Evolutionary conservation across 2,329 filamentous ascomycete species (phyloP).

Genomic region (Botrytis fragariae): DNA sequence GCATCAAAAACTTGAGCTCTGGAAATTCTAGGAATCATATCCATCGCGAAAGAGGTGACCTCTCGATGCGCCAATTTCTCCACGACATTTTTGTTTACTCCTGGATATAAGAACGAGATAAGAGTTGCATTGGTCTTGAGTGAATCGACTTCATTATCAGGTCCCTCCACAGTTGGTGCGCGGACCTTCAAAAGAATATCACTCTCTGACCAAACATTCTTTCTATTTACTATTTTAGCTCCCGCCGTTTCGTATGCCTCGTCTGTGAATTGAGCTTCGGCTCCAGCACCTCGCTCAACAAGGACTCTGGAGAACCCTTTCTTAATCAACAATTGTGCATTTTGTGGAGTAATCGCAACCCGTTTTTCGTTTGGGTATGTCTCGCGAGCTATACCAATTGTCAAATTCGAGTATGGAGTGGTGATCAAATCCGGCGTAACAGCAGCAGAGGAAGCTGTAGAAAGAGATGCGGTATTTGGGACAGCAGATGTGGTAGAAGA

Average conservation of each 20-base stretch:
- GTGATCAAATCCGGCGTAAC: slow-evolving; percentile 17
- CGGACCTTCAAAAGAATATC: slow-evolving; percentile 85
- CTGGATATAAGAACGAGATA: slow-evolving; percentile 80
- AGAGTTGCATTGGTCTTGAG: slow-evolving; percentile 70
- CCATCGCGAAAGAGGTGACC: slow-evolving; percentile 83
- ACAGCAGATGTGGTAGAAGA: not conserved
- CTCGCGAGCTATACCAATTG: slow-evolving; percentile 76
- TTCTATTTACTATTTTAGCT: slow-evolving; percentile 69
- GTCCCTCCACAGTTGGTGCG: slow-evolving; percentile 59
- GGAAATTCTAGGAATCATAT: slow-evolving; percentile 87
- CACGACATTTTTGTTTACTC: slow-evolving; percentile 74
- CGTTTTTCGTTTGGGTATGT: slow-evolving; percentile 76
- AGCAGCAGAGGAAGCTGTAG: slow-evolving; percentile 13
- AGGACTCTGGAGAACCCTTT: slow-evolving; percentile 79
- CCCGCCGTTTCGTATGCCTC: slow-evolving; percentile 75
- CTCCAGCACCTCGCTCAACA: slow-evolving; percentile 78
- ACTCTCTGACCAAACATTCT: slow-evolving; percentile 68
- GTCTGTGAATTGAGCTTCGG: slow-evolving; percentile 73
- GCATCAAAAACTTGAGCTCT: slow-evolving; percentile 87
- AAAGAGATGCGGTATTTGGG: not conserved
- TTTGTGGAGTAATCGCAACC: slow-evolving; percentile 80
- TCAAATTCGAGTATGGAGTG: slow-evolving; percentile 66
- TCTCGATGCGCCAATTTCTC: slow-evolving; percentile 68
- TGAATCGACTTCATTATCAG: slow-evolving; percentile 63
- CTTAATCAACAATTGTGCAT: slow-evolving; percentile 77